Conservation (phyloP, 192 early-diverging fungal genomes). For the Borealophlyctis nickersoniae region DNA sequence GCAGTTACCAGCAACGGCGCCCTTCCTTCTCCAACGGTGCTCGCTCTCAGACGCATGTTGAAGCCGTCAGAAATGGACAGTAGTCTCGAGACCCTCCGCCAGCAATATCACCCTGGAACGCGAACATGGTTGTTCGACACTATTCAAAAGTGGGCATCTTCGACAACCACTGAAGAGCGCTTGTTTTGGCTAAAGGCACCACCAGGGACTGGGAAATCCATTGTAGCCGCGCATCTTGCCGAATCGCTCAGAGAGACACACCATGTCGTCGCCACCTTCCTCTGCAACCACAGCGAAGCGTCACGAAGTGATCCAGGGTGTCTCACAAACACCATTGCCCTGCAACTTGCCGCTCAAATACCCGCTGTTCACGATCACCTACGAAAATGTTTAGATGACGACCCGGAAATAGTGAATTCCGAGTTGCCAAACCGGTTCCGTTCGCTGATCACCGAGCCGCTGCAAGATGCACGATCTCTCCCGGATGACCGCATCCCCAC, state of each 20-base stretch:
- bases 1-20: too few species aligned
- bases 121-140: neutral
- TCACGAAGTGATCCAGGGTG: neutral
- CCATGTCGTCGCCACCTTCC: neutral
- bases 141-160: too few species aligned
- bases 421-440: neutral
- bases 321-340: neutral
- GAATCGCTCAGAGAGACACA: neutral
- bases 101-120: neutral
- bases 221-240: neutral
- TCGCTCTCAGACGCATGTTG: too few species aligned
- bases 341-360: neutral
- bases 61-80: too few species aligned
- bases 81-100: neutral
- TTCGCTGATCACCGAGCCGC: neutral
- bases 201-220: neutral
- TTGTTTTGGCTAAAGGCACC: neutral
- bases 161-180: too few species aligned
- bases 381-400: neutral
- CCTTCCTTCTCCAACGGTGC: too few species aligned
- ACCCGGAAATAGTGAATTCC: neutral
- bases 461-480: neutral
- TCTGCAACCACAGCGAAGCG: neutral
- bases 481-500: neutral
- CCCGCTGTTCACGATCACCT: neutral